Base-by-base conservation (phyloP, 2,329 filamentous ascomycete genomes). In the Cryphonectria naterciae region DNA sequence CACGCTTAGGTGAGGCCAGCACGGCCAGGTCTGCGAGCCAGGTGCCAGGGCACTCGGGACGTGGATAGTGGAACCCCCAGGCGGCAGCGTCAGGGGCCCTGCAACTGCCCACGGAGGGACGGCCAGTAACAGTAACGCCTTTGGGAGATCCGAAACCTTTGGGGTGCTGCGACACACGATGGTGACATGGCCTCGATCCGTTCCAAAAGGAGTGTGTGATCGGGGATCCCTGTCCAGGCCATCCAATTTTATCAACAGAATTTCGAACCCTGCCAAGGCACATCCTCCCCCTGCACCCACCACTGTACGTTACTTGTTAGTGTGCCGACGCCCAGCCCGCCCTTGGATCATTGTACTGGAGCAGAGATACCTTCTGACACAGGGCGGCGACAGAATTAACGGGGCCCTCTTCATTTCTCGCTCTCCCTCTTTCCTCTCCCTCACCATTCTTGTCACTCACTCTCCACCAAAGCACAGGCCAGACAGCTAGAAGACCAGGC, bases 201-300 rank as follows among this genome's bases (percentile, higher is more conserved):
- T 56, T 66, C 65, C 65, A 67, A 61, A 67, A 56, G 39, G 54
- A 67, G 54, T 13, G 65, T 67, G 54, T 67, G 65, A 61, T 67
- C 54, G 56, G 37, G 39, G 32, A 67, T 60, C 65, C 65, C 65
- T 67, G 65, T 65, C 63, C 6, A 49, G 63, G 15, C 65, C 54
- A 25, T 60, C 65, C 65, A 67, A 67, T 60, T 67, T 67, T 61
- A 67, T 49, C 65, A 35, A 43, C 65, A 28, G 17, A 67, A 5
- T 28, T 25, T 19, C 8, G 32, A 35, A 49, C 28, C 43, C 32
- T 32, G n/a, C 25, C 63, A 65, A 25, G 39, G 28, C 63, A 17
- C 15, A 25, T 19, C 35, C 17, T 37, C 17, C 7, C 32, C 17
- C 58, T 17, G 15, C 39, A 28, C 54, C 8, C 22, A 49, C 46